Conservation (phyloP, 2,329 filamentous ascomycete species). For the Magnaporthales sp. region DNA sequence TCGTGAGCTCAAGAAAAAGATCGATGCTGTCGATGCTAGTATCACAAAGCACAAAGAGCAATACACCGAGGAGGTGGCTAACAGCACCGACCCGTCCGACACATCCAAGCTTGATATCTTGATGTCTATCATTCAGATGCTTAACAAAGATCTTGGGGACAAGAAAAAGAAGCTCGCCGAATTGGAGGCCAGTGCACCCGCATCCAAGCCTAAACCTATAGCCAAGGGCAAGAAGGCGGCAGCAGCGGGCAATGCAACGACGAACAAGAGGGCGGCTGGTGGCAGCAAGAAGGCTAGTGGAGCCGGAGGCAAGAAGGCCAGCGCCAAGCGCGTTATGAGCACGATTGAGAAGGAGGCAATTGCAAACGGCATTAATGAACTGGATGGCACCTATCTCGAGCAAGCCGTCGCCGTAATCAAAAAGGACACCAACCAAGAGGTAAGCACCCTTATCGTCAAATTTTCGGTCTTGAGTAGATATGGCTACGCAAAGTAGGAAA, state of each 20-base stretch:
- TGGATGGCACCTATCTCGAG: constrained; percentile 70
- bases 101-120: constrained; percentile 45
- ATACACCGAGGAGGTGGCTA: not conserved
- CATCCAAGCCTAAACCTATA: constrained; percentile 40
- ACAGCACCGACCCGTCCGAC: constrained; percentile 34
- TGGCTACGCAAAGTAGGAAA: not conserved
- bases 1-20: constrained; percentile 22
- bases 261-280: constrained; percentile 24
- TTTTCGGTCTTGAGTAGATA: not conserved
- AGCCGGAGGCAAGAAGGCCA: constrained; percentile 33
- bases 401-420: constrained; percentile 86
- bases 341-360: constrained; percentile 86
- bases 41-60: constrained; percentile 38
- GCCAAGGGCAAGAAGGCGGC: constrained; percentile 44
- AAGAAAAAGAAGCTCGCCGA: constrained; percentile 56
- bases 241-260: constrained; percentile 11
- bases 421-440: constrained; percentile 69
- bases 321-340: constrained; percentile 56
- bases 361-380: constrained; percentile 71
- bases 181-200: constrained; percentile 49
- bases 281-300: constrained; percentile 32
- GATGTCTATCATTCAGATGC: constrained; percentile 51
- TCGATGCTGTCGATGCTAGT: constrained; percentile 42
- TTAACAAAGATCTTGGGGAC: constrained; percentile 65
- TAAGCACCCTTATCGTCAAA: constrained; percentile 34